phyloP scores from a whole-genome alignment of 768 basidiomycete species.

The Agaricus subrufescens region DNA sequence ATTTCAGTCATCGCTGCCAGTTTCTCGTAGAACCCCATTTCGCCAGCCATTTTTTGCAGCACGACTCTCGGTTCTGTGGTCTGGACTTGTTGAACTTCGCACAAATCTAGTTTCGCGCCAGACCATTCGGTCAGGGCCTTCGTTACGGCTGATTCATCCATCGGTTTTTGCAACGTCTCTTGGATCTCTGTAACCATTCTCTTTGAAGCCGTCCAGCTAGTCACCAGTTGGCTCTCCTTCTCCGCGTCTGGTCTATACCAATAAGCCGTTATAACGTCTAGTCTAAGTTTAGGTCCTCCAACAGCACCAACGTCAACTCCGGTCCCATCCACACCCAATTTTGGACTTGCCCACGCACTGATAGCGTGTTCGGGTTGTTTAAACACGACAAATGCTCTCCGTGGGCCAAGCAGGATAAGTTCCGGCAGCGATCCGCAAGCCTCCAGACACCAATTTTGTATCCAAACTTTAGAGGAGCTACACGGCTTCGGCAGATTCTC shows the following conservation, averaged over 20 bases:
- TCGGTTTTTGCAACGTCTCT: constrained; percentile 18
- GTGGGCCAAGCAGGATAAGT: constrained; percentile 36
- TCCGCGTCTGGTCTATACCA: constrained; percentile 46
- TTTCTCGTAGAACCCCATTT: constrained; percentile 24
- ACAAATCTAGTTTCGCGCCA: constrained; percentile 28
- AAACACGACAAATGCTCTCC: constrained; percentile 51
- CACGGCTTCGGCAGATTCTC: constrained; percentile 46
- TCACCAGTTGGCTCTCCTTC: constrained; percentile 35
- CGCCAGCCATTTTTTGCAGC: constrained; percentile 26
- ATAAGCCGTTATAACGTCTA: not conserved
- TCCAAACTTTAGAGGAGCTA: constrained; percentile 36
- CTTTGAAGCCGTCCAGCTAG: constrained; percentile 42
- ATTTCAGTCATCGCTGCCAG: constrained; percentile 26
- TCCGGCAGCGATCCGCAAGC: constrained; percentile 33
- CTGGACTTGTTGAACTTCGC: constrained; percentile 39
- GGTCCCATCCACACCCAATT: constrained; percentile 25
- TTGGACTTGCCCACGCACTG: constrained; percentile 46
- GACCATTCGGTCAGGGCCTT: not conserved
- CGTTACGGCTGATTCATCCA: not conserved
- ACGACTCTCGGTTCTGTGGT: constrained; percentile 12
- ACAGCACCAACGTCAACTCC: not conserved
- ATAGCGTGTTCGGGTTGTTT: constrained; percentile 36
- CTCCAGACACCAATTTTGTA: constrained; percentile 37
- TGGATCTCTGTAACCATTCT: constrained; percentile 39
- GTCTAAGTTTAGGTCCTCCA: not conserved